Conservation (phyloP, 768 basidiomycete species). For the Phlegmacium glaucopus region DNA sequence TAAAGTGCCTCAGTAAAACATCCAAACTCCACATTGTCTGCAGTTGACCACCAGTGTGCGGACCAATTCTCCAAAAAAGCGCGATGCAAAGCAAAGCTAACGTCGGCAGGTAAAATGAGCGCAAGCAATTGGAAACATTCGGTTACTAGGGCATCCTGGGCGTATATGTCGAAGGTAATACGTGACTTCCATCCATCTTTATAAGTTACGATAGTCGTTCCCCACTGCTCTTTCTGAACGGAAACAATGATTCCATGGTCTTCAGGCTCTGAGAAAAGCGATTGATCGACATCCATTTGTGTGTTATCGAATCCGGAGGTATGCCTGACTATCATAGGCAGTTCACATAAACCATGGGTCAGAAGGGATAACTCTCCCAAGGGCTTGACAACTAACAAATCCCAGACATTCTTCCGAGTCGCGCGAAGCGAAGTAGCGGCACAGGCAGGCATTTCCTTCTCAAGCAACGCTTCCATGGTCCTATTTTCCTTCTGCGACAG, state of each 20-base stretch:
- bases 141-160: conserved; percentile 51
- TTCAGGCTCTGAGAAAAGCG: conserved; percentile 9
- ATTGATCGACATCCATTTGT: conserved; percentile 20
- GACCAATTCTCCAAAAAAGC: conserved; percentile 61
- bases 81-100: conserved; percentile 53
- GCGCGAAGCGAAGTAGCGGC: conserved; percentile 58
- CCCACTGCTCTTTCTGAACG: conserved; percentile 47
- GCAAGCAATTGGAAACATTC: conserved; percentile 64
- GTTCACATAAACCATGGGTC: conserved; percentile 53
- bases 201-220: conserved; percentile 51
- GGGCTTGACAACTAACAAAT: conserved; percentile 65
- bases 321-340: conserved; percentile 34
- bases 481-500: conserved; percentile 42
- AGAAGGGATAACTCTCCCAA: conserved; percentile 52
- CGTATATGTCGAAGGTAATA: conserved; percentile 51
- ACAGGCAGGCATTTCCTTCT: conserved; percentile 38
- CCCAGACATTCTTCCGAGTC: conserved; percentile 60
- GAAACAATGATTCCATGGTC: conserved; percentile 36
- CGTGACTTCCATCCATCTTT: conserved; percentile 45
- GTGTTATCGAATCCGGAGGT: conserved; percentile 1
- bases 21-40: conserved; percentile 51
- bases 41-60: conserved; percentile 34
- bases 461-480: conserved; percentile 36
- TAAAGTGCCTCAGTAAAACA: conserved; percentile 53
- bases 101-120: conserved; percentile 51